phyloP scores from a whole-genome alignment of 2,329 filamentous ascomycete species.

The Dactylella cylindrospora region DNA sequence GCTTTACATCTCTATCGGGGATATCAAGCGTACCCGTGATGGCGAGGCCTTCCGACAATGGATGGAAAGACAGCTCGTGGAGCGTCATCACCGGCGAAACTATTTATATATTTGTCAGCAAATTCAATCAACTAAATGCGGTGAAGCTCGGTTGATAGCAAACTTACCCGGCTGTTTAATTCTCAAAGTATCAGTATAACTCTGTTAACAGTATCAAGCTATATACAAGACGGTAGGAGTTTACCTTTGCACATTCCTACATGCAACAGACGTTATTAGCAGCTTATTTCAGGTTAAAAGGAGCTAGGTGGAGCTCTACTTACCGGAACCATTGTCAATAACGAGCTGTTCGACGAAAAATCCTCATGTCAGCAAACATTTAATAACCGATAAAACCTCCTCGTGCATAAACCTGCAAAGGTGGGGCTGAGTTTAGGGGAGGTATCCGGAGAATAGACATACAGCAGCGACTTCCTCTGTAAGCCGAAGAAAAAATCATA shows the following conservation, averaged over 20 bases:
- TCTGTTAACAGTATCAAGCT: conserved; percentile 36
- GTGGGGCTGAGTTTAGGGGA: conserved; percentile 31
- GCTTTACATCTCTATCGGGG: conserved; percentile 32
- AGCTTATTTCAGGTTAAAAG: conserved; percentile 13
- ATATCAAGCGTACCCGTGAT: conserved; percentile 83
- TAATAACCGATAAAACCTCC: conserved; percentile 44
- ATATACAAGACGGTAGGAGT: neutral
- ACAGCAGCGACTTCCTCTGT: conserved; percentile 97
- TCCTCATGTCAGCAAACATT: conserved; percentile 44
- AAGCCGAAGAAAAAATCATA: conserved; percentile 55
- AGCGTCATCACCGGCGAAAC: conserved; percentile 99
- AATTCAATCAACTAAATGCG: conserved; percentile 7
- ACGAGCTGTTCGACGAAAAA: conserved; percentile 64
- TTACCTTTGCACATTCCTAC: conserved; percentile 99
- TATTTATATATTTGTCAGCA: conserved; percentile 25
- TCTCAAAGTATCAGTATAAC: conserved; percentile 33
- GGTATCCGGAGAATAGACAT: conserved; percentile 45
- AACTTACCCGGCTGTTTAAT: conserved; percentile 40
- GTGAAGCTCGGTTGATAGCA: neutral
- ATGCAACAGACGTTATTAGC: conserved; percentile 59
- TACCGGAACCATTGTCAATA: conserved; percentile 98
- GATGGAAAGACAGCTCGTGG: conserved; percentile 99
- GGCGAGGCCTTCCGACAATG: conserved; percentile 98
- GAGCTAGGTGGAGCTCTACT: conserved; percentile 58
- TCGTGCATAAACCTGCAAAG: conserved; percentile 24